A percentile compares a stretch with the other conserved stretches of the same genome.
phyloP scores from a whole-genome alignment of 306 rosid species.

The peach (Prunus persica) region Prunus_persica_NCBIv2 NC_034010.1:7575501-7576000 shows the following conservation, averaged over 20 bases:
- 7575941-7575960: slow-evolving; percentile 32
- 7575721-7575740: neutral
- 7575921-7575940: neutral
- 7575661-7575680: neutral
- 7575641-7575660: neutral
- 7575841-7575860: too few species aligned
- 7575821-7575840: too few species aligned
- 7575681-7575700: neutral
- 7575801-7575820: too few species aligned
- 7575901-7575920: neutral
- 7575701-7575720: neutral
- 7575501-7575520: too few species aligned
- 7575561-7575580: too few species aligned
- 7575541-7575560: too few species aligned
- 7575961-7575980: slow-evolving; percentile 68
- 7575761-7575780: neutral
- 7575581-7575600: neutral
- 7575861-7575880: too few species aligned
- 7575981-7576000: slow-evolving; percentile 45
- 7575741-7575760: neutral
- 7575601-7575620: neutral
- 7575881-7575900: too few species aligned
- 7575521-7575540: too few species aligned
- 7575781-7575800: neutral
- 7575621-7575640: neutral